Evolutionary conservation across 257 asterid species (phyloP).

Genomic region (Plectranthus barbatus): DNA sequence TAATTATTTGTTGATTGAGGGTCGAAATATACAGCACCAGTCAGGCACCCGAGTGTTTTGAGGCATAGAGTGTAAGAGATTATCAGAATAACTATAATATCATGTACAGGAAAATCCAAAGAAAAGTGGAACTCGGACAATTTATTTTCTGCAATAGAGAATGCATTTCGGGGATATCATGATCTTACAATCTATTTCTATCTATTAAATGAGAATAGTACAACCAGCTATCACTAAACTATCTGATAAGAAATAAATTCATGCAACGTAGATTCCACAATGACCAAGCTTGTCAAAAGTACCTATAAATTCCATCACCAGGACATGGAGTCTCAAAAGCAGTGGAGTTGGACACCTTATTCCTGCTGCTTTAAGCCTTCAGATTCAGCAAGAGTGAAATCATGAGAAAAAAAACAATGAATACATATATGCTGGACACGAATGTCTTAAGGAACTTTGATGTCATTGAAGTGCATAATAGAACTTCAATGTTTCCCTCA

Average conservation of each 20-base stretch:
- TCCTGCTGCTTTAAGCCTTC: conserved; percentile 88
- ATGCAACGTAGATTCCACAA: background rate
- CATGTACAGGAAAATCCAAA: too few species aligned
- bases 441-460: background rate
- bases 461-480: background rate
- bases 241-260: background rate
- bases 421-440: background rate
- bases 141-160: background rate
- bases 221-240: background rate
- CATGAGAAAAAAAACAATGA: background rate
- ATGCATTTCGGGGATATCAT: background rate
- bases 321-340: conserved; percentile 87
- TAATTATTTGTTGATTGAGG: background rate
- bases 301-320: conserved; percentile 99
- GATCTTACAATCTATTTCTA: background rate
- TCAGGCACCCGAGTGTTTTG: background rate
- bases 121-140: background rate
- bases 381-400: conserved; percentile 13
- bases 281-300: conserved; percentile 7
- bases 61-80: background rate
- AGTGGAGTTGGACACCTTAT: conserved; percentile 82
- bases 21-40: background rate
- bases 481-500: background rate
- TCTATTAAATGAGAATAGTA: background rate
- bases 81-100: background rate